A percentile compares a stretch with the other conserved stretches of the same genome.
Evolutionary conservation across 441 rosid species (phyloP).

Genomic region (Pelargonium cotyledonis): DNA sequence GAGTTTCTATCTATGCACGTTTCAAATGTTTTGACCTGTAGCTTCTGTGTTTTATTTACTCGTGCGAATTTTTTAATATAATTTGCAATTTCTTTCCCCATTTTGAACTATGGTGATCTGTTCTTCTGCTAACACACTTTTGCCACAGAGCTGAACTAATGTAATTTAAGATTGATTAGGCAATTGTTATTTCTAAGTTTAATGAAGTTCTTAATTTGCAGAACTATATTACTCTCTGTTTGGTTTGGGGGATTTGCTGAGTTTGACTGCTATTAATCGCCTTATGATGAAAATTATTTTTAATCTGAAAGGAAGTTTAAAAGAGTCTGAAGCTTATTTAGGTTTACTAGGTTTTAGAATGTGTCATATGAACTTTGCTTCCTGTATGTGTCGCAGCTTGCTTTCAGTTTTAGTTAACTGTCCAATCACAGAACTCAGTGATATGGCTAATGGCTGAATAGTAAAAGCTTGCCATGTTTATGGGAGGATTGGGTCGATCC

Average conservation of each 20-base stretch:
- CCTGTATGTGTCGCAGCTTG: background rate
- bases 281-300: background rate
- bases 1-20: conserved; percentile 23
- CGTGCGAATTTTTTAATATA: no score
- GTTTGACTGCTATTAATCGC: background rate
- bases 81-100: no score
- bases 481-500: no score
- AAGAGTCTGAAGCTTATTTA: background rate
- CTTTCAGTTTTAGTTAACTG: background rate
- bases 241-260: conserved; percentile 2
- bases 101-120: background rate
- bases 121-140: background rate
- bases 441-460: no score
- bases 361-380: background rate
- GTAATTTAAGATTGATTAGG: background rate
- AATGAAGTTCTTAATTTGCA: background rate
- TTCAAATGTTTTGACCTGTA: background rate
- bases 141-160: background rate
- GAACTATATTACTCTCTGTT: background rate
- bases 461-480: no score
- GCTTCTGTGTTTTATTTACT: background rate
- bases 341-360: background rate
- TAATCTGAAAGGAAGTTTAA: background rate
- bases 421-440: no score
- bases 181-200: background rate